These are phyloP conservation scores for Cladosporium sp. DNA, from an alignment of 2,329 filamentous ascomycete genomes.

Conservation along the genomic window DNA sequence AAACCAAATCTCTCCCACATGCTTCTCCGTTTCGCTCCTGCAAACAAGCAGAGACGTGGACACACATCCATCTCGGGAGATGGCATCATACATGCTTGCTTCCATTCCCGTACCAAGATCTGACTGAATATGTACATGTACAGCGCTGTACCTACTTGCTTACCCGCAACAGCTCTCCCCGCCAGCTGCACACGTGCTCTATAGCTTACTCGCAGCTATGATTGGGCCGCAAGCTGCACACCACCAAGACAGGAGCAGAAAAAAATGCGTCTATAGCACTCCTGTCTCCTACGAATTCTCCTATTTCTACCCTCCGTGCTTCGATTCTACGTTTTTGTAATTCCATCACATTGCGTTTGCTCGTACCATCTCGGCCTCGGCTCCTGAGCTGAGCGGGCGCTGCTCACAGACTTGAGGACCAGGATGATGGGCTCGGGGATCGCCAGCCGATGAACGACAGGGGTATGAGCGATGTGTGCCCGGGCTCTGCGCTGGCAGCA, in stretches of 20 bases:
- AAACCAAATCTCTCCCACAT: not conserved
- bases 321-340: not conserved
- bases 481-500: constrained; percentile 3
- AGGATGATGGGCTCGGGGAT: constrained; percentile 12
- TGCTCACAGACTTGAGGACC: not conserved
- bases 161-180: constrained; percentile 10
- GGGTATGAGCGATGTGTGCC: not conserved
- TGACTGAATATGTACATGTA: not conserved
- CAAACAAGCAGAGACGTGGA: not conserved
- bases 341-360: not conserved
- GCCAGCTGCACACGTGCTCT: not conserved
- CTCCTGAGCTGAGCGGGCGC: not conserved
- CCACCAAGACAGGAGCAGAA: not conserved
- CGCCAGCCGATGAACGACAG: constrained; percentile 11
- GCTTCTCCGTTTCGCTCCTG: not conserved
- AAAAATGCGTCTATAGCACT: not conserved
- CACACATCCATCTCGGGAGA: not conserved
- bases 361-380: constrained; percentile 1
- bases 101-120: not conserved
- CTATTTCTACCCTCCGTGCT: not conserved
- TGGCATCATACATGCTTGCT: not conserved
- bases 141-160: not conserved
- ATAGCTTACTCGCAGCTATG: constrained; percentile 3
- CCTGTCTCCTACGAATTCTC: not conserved
- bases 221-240: constrained; percentile 1